Evolutionary conservation across 1,284 basidiomycete genomes (phyloP).

Genomic region (Coniophora puteana): DNA sequence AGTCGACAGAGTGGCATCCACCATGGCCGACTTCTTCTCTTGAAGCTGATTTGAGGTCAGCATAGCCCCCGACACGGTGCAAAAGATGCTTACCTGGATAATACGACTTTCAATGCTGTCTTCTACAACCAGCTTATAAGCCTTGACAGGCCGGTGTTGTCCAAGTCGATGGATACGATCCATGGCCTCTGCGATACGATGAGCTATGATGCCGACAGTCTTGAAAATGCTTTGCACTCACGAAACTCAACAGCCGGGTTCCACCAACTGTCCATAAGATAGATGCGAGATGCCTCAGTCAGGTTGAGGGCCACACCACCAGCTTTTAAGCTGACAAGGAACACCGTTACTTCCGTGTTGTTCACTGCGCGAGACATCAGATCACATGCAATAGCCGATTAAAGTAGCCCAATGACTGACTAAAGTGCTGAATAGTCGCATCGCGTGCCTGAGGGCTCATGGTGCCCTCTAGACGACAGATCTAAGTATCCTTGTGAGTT

Average conservation of each 20-base stretch:
- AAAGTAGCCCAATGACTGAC: conserved; percentile 39
- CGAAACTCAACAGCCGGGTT: conserved; percentile 67
- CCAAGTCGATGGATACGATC: conserved; percentile 92
- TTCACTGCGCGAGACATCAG: conserved; percentile 55
- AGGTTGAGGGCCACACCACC: conserved; percentile 94
- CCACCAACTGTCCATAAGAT: conserved; percentile 92
- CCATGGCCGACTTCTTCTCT: conserved; percentile 90
- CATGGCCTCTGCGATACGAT: conserved; percentile 77
- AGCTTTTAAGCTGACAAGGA: conserved; percentile 94
- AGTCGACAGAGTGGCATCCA: conserved; percentile 73
- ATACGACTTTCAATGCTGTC: conserved; percentile 97
- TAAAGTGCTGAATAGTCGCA: conserved; percentile 93
- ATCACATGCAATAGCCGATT: conserved; percentile 5
- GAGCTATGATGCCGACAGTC: too few relatives aligned
- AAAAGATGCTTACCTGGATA: conserved; percentile 48
- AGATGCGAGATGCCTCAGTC: conserved; percentile 92
- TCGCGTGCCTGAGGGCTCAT: conserved; percentile 97
- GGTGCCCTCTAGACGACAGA: conserved; percentile 93
- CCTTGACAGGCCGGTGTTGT: conserved; percentile 89
- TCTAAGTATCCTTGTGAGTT: conserved; percentile 40
- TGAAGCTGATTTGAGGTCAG: too few relatives aligned
- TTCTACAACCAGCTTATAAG: conserved; percentile 93
- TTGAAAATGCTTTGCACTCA: too few relatives aligned
- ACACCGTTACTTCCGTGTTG: conserved; percentile 93
- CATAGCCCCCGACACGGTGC: too few relatives aligned